Percentiles rank a stretch among this genome's conserved stretches.
Conservation (phyloP, 139 green algal species). For the Chlamydomonas sphaeroides region DNA sequence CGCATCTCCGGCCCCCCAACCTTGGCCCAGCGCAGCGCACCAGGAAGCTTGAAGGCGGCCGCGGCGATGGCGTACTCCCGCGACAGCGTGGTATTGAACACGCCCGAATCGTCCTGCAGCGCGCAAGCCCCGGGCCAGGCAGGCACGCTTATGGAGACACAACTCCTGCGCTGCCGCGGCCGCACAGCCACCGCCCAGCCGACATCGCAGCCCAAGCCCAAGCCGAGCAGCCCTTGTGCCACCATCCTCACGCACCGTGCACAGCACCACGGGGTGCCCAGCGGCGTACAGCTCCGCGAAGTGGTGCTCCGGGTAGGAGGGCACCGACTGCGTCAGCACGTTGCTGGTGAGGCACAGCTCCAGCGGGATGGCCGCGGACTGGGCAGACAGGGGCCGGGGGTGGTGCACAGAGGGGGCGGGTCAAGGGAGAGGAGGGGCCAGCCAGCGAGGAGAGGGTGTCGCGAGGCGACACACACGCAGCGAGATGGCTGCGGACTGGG, state of each 20-base stretch:
- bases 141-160: no score
- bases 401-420: neutral
- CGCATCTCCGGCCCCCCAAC: no score
- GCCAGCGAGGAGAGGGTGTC: no score
- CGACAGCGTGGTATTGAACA: constrained; percentile 76
- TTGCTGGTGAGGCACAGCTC: constrained; percentile 84
- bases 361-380: constrained; percentile 69
- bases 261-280: constrained; percentile 82
- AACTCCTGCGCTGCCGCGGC: no score
- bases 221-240: no score
- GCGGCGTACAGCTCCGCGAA: constrained; percentile 65
- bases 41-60: constrained; percentile 56
- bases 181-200: no score
- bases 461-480: no score
- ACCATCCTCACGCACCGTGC: constrained; percentile 55
- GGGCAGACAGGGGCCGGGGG: constrained; percentile 8
- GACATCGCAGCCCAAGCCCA: no score
- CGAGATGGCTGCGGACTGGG: no score
- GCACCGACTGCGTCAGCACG: constrained; percentile 65
- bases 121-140: no score
- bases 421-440: neutral
- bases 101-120: constrained; percentile 79
- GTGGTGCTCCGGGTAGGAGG: constrained; percentile 73
- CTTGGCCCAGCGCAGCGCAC: neutral
- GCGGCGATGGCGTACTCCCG: constrained; percentile 72